Percentiles rank a stretch among this genome's conserved stretches.
Evolutionary conservation across 331 rosid genomes (phyloP).

Genomic region (Arachis monticola): DNA sequence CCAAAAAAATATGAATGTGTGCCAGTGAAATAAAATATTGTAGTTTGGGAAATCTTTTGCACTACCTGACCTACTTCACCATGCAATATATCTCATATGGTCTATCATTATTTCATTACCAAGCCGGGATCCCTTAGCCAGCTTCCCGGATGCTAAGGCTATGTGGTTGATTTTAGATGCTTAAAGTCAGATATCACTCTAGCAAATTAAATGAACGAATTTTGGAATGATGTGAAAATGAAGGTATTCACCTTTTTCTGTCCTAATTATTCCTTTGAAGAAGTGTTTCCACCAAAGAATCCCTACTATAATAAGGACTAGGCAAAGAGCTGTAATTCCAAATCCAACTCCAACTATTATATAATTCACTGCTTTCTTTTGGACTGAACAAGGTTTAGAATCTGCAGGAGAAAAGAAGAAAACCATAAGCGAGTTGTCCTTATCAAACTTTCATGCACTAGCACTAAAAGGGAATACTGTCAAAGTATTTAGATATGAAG

Average conservation of each 20-base stretch:
- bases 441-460: background rate
- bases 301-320: conserved; percentile 57
- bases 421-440: conserved; percentile 11
- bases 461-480: conserved; percentile 16
- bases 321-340: conserved; percentile 54
- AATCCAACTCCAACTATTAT: conserved; percentile 51
- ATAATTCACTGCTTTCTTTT: conserved; percentile 37
- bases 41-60: background rate
- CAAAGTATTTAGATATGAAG: conserved; percentile 33
- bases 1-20: conserved; percentile 6
- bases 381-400: conserved; percentile 57
- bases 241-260: conserved; percentile 39
- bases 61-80: background rate
- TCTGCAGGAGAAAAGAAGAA: conserved; percentile 44
- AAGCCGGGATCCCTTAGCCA: background rate
- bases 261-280: conserved; percentile 43
- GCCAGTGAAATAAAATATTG: background rate
- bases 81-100: background rate
- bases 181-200: conserved; percentile 16
- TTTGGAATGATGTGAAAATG: conserved; percentile 16
- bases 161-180: background rate
- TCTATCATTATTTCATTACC: background rate
- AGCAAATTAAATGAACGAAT: conserved; percentile 12
- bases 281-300: conserved; percentile 64
- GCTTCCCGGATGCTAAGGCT: background rate